Evolutionary conservation across 345 rosid species (phyloP).

Genomic region (Euphorbia pulcherrima): DNA sequence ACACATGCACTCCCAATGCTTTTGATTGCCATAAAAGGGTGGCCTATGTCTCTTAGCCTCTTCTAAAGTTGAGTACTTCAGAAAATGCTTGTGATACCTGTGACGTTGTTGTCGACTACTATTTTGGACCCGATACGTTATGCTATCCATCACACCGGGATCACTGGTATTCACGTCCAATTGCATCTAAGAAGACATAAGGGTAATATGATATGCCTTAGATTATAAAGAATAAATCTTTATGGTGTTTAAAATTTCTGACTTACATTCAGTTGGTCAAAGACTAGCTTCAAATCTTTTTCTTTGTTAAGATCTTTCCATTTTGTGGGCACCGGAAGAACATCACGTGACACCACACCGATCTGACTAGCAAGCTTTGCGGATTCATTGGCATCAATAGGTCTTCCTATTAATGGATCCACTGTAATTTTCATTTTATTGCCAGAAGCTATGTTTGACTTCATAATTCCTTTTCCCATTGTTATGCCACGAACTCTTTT

Average conservation of each 20-base stretch:
- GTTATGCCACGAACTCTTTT: no score
- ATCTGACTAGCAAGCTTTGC: no score
- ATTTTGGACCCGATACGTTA: not conserved
- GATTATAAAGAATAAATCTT: no score
- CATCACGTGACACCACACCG: no score
- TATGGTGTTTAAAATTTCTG: no score
- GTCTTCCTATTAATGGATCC: not conserved
- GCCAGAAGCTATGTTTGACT: no score
- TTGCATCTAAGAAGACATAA: not conserved
- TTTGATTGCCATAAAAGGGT: not conserved
- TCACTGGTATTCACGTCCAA: not conserved
- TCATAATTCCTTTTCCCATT: no score
- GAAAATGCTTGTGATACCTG: not conserved
- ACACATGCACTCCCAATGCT: not conserved
- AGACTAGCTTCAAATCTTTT: not conserved
- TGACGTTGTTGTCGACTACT: not conserved
- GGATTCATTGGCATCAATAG: no score
- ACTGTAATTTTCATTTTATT: not conserved
- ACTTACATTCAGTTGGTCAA: not conserved
- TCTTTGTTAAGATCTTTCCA: not conserved
- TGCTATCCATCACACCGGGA: not conserved
- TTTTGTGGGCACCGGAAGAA: no score
- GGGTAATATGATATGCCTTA: no score
- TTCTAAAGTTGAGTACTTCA: not conserved
- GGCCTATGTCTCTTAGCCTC: not conserved